Conservation (phyloP, 169 alveolate genomes). For the Plasmodium billcollinsi region DNA sequence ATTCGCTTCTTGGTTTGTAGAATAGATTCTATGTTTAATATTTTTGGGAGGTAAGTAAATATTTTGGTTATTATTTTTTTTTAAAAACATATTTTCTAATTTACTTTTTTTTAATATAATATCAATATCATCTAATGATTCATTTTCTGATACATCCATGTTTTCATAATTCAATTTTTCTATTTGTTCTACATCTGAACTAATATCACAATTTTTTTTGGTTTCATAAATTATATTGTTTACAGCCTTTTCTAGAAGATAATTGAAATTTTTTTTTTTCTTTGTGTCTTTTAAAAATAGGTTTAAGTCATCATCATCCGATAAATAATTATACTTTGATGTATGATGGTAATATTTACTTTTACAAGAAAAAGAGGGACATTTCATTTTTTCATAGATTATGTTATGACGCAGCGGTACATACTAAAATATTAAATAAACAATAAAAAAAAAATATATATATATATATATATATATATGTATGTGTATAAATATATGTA, state of each 20-base stretch:
- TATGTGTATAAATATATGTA: no score
- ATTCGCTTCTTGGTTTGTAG: constrained; percentile 21
- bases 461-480: no score
- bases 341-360: constrained; percentile 36
- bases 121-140: constrained; percentile 59
- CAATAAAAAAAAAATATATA: no score
- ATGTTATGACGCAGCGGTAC: no score
- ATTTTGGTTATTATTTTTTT: neutral
- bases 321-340: constrained; percentile 6
- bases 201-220: constrained; percentile 26
- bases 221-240: constrained; percentile 48
- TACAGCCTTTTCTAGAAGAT: constrained; percentile 35
- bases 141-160: neutral
- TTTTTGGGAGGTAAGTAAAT: constrained; percentile 29
- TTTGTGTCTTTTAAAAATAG: constrained; percentile 8
- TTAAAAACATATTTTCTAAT: constrained; percentile 53
- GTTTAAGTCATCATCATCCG: constrained; percentile 60
- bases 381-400: constrained; percentile 20
- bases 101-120: constrained; percentile 53
- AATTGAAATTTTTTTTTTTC: constrained; percentile 24
- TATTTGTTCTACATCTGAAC: constrained; percentile 59
- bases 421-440: no score
- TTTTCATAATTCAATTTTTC: constrained; percentile 32
- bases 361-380: constrained; percentile 47
- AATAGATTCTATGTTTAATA: constrained; percentile 49